These are phyloP conservation scores for Colletotrichum higginsianum DNA, from an alignment of 2,329 filamentous ascomycete genomes.

Conservation along the genomic window DNA sequence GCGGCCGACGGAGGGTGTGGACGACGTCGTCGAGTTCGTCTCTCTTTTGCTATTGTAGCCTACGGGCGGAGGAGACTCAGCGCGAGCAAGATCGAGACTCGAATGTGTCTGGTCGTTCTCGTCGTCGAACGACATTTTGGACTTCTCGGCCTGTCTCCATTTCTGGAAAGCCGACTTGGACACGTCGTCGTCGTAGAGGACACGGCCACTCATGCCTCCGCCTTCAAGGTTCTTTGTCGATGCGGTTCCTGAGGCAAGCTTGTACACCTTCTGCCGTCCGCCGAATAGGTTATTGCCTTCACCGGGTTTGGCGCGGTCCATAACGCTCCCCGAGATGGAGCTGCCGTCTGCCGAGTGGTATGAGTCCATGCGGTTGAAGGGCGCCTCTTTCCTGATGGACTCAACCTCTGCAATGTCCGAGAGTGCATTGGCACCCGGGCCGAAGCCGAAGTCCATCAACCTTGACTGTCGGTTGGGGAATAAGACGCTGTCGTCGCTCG, in stretches of 20 bases:
- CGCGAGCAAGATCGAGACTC: constrained; percentile 49
- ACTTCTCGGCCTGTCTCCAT: constrained; percentile 73
- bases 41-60: constrained; percentile 83
- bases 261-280: constrained; percentile 95
- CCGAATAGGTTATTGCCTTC: constrained; percentile 97
- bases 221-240: constrained; percentile 57
- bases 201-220: constrained; percentile 73
- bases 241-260: constrained; percentile 73
- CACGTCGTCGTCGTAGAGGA: constrained; percentile 90
- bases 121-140: constrained; percentile 64
- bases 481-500: constrained; percentile 93
- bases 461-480: constrained; percentile 86
- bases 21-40: constrained; percentile 88
- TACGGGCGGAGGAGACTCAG: constrained; percentile 70
- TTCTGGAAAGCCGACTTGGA: constrained; percentile 87
- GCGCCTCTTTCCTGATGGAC: constrained; percentile 77
- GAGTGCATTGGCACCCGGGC: constrained; percentile 63
- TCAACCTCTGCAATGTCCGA: constrained; percentile 93
- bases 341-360: constrained; percentile 78
- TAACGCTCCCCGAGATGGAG: constrained; percentile 77
- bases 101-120: constrained; percentile 56
- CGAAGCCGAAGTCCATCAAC: constrained; percentile 77
- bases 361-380: constrained; percentile 74
- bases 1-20: constrained; percentile 75
- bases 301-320: constrained; percentile 84